These are phyloP conservation scores for Lolium rigidum DNA, from an alignment of 176 grass and related monocot species.

Conservation along the genomic window DNA sequence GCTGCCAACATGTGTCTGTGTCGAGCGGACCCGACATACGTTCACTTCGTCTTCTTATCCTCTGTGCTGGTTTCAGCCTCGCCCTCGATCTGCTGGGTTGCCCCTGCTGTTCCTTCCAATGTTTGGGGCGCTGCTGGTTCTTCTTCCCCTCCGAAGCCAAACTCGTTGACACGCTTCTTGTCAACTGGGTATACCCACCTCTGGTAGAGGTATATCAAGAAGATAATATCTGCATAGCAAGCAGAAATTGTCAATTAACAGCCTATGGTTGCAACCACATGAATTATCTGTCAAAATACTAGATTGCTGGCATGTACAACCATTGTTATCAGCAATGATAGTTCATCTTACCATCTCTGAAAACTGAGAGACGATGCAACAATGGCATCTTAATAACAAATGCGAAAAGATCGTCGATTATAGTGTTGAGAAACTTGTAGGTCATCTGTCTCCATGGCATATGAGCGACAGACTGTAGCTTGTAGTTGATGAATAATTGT, in stretches of 20 bases:
- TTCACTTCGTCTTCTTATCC: constrained; percentile 80
- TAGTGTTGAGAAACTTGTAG: constrained; percentile 99
- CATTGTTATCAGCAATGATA: background rate
- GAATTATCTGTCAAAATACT: background rate
- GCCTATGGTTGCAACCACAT: background rate
- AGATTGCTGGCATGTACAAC: background rate
- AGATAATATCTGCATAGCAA: constrained; percentile 83
- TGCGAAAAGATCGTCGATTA: constrained; percentile 96
- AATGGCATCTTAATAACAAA: constrained; percentile 99
- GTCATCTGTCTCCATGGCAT: constrained; percentile 99
- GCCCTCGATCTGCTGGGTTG: constrained; percentile 41
- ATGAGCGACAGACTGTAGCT: constrained; percentile 93
- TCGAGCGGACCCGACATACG: background rate
- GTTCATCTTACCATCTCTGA: constrained; percentile 87
- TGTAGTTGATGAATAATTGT: constrained; percentile 99
- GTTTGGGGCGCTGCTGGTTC: constrained; percentile 51
- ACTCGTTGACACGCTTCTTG: constrained; percentile 93
- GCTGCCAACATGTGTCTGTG: constrained; percentile 6
- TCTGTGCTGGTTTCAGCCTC: constrained; percentile 38
- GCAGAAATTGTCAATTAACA: constrained; percentile 10
- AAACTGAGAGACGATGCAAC: constrained; percentile 96
- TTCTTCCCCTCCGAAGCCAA: constrained; percentile 89
- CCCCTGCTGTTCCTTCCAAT: constrained; percentile 43
- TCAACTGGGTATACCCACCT: constrained; percentile 97
- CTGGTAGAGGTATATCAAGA: constrained; percentile 99